Percentiles rank a stretch among this genome's conserved stretches.
Conservation (phyloP, 345 rosid species). For the Eucalyptus caleyi region DNA sequence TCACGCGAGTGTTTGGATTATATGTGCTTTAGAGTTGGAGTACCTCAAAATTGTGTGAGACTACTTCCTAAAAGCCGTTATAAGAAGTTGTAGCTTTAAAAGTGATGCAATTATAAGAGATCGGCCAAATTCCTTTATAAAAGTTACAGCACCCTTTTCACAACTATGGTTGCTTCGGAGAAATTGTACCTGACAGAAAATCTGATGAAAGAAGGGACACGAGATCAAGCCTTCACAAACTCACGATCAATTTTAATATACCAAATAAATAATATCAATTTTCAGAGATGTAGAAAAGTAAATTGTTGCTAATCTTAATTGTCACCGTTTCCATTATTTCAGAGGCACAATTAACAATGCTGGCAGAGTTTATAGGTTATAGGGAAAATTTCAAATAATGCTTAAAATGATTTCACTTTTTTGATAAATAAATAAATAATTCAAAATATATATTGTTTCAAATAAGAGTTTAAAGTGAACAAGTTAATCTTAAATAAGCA, state of each 20-base stretch:
- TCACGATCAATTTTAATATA: not conserved
- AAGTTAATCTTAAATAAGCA: not conserved
- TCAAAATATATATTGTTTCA: not conserved
- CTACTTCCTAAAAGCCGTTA: not conserved
- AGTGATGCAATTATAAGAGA: not conserved
- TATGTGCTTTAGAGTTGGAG: not conserved
- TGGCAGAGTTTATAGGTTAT: not conserved
- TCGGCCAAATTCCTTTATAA: not conserved
- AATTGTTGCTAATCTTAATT: not conserved
- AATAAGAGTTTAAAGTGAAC: fast-evolving
- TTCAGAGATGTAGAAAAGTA: not conserved
- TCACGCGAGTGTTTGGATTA: not conserved
- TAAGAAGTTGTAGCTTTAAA: not conserved
- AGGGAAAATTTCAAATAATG: no score
- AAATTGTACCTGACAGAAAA: not conserved
- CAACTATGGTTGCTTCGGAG: not conserved
- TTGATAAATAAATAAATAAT: not conserved
- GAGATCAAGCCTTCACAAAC: not conserved
- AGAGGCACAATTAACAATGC: not conserved
- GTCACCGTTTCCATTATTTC: not conserved
- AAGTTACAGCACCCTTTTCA: not conserved
- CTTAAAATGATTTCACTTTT: not conserved
- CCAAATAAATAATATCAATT: not conserved
- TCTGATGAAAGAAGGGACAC: not conserved
- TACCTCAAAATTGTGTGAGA: not conserved